These are phyloP conservation scores for Penicillium vulpinum DNA, from an alignment of 2,329 filamentous ascomycete species.

Conservation along the genomic window DNA sequence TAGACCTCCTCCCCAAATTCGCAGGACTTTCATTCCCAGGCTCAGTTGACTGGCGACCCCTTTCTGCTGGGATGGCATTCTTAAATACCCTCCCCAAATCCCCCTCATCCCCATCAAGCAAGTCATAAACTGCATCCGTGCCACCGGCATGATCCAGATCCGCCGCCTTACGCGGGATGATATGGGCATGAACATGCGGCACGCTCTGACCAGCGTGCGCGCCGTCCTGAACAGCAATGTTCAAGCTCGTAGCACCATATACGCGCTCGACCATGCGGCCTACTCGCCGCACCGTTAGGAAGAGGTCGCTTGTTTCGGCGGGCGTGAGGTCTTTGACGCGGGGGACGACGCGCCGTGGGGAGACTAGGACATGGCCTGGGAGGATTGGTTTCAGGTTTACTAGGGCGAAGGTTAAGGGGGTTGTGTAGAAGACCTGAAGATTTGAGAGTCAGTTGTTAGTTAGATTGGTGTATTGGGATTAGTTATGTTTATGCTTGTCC, in stretches of 20 bases:
- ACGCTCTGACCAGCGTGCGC: slow-evolving; percentile 89
- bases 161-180: slow-evolving; percentile 70
- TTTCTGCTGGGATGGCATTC: slow-evolving; percentile 46
- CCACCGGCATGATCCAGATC: slow-evolving; percentile 60
- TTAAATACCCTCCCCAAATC: slow-evolving; percentile 73
- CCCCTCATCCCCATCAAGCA: slow-evolving; percentile 80
- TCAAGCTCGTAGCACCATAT: slow-evolving; percentile 72
- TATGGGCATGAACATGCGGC: slow-evolving; percentile 87
- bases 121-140: slow-evolving; percentile 75
- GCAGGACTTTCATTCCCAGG: slow-evolving; percentile 20
- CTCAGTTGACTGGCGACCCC: slow-evolving; percentile 5
- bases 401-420: slow-evolving; percentile 76
- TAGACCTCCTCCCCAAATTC: slow-evolving; percentile 54
- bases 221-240: slow-evolving; percentile 94
- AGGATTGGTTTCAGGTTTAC: slow-evolving; percentile 95
- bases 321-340: slow-evolving; percentile 73
- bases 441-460: slow-evolving; percentile 2
- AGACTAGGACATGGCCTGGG: slow-evolving; percentile 90
- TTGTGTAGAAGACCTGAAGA: slow-evolving; percentile 81
- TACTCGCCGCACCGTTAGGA: slow-evolving; percentile 79
- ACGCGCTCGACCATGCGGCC: slow-evolving; percentile 70
- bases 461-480: neutral
- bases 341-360: slow-evolving; percentile 66
- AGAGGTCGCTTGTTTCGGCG: slow-evolving; percentile 78
- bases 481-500: slow-evolving; percentile 5